These are phyloP conservation scores for Nothophoma quercina DNA, from an alignment of 2,329 filamentous ascomycete species.

Conservation along the genomic window DNA sequence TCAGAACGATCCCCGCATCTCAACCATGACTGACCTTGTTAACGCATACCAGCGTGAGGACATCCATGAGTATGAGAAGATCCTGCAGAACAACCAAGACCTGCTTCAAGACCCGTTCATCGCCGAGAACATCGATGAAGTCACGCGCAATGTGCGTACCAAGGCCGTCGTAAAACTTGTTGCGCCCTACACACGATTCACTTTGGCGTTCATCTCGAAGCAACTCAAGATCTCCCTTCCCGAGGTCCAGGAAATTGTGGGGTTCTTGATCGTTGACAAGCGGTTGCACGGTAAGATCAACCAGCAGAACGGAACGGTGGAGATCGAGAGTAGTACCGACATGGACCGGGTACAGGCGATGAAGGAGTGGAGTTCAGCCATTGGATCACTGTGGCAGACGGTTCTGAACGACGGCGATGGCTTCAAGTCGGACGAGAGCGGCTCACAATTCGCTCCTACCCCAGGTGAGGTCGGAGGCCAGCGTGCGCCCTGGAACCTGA, in stretches of 20 bases:
- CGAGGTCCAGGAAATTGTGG: conserved; percentile 95
- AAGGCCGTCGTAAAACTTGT: conserved; percentile 94
- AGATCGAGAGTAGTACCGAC: conserved; percentile 78
- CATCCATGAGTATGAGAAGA: conserved; percentile 87
- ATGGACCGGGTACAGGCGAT: conserved; percentile 77
- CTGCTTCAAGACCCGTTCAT: conserved; percentile 94
- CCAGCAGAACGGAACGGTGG: conserved; percentile 82
- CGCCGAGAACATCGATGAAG: conserved; percentile 98
- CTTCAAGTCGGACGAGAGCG: conserved; percentile 61
- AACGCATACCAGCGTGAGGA: conserved; percentile 97
- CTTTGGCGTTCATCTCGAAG: conserved; percentile 83
- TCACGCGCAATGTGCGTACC: conserved; percentile 96
- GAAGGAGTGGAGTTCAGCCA: conserved; percentile 73
- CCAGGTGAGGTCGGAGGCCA: conserved; percentile 38
- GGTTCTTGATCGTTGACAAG: conserved; percentile 89
- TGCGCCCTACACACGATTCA: conserved; percentile 93
- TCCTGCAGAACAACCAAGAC: conserved; percentile 86
- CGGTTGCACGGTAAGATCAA: conserved; percentile 89
- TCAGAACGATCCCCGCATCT: conserved; percentile 91
- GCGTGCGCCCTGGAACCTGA: conserved; percentile 38
- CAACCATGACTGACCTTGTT: conserved; percentile 96
- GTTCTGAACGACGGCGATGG: conserved; percentile 82
- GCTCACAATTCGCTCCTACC: conserved; percentile 42
- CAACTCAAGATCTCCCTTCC: conserved; percentile 83
- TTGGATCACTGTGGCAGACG: conserved; percentile 72